Conservation (phyloP, 2,329 filamentous ascomycete genomes). For the Pyricularia sp. region DNA sequence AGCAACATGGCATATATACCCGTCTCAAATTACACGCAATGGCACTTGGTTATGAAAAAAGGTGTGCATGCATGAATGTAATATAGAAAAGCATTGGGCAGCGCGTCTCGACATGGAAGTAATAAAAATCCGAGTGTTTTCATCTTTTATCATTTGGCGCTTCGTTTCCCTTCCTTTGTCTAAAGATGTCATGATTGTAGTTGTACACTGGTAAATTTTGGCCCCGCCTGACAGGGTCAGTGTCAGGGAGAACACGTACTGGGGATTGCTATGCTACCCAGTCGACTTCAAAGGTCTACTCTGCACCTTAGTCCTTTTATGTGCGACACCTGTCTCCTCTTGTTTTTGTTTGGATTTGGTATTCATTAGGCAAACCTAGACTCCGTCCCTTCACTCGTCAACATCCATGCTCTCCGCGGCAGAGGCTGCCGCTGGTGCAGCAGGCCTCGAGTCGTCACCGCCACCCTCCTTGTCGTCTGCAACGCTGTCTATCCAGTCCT, state of each 20-base stretch:
- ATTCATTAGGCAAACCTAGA: not conserved
- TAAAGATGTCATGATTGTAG: not conserved
- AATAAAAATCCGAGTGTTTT: not conserved
- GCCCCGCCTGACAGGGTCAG: not conserved
- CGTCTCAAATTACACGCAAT: not conserved
- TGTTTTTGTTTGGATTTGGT: not conserved
- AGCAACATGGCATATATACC: not conserved
- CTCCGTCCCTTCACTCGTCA: slow-evolving; percentile 14
- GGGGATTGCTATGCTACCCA: not conserved
- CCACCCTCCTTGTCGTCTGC: slow-evolving; percentile 43
- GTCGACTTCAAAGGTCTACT: not conserved
- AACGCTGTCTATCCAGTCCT: slow-evolving; percentile 73
- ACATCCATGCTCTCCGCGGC: slow-evolving; percentile 26
- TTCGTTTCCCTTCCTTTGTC: not conserved
- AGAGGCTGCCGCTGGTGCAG: slow-evolving; percentile 26
- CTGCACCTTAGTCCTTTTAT: not conserved
- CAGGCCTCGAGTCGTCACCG: slow-evolving; percentile 30
- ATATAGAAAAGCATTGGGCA: not conserved
- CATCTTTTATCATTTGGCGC: not conserved
- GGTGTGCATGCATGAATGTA: not conserved
- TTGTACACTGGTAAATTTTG: not conserved
- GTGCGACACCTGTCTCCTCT: not conserved
- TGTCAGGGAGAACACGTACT: not conserved
- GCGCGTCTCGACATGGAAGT: not conserved
- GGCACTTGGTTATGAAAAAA: not conserved